Percentiles rank a stretch among this genome's conserved stretches.
Conservation (phyloP, 176 grass and related monocot genomes). For the Oryza longistaminata region DNA sequence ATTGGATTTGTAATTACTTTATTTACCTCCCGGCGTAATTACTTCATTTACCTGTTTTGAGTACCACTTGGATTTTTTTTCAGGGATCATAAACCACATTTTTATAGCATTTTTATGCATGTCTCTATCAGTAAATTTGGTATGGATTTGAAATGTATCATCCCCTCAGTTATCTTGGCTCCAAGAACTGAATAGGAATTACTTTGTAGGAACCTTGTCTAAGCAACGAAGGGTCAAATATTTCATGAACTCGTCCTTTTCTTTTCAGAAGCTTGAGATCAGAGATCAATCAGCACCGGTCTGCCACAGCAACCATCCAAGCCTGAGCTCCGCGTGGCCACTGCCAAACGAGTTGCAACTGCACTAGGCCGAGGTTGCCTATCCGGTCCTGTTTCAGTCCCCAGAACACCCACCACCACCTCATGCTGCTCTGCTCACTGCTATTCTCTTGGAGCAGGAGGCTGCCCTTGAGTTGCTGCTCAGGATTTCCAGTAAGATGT, state of each 20-base stretch:
- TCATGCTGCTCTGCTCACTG: neutral
- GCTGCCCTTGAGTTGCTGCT: neutral
- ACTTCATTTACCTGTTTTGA: neutral
- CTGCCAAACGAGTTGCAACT: neutral
- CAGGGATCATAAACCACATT: neutral
- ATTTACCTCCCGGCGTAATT: neutral
- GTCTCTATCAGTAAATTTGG: neutral
- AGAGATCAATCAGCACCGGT: neutral
- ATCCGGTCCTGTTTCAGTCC: neutral
- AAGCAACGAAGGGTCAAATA: neutral
- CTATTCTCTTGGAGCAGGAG: neutral
- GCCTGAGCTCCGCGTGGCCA: neutral
- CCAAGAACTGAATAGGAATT: neutral
- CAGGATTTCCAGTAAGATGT: neutral
- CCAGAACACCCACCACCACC: neutral
- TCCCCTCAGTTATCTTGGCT: neutral
- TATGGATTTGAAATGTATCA: neutral
- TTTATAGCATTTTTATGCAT: constrained; percentile 8
- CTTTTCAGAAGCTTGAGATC: too few species aligned
- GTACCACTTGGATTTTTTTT: neutral
- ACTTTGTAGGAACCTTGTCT: neutral
- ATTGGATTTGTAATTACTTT: neutral
- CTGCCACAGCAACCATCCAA: neutral
- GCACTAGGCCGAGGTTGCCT: neutral
- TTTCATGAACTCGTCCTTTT: neutral